These are phyloP conservation scores for Penicillium sp. DNA, from an alignment of 2,329 filamentous ascomycete species.

Conservation along the genomic window DNA sequence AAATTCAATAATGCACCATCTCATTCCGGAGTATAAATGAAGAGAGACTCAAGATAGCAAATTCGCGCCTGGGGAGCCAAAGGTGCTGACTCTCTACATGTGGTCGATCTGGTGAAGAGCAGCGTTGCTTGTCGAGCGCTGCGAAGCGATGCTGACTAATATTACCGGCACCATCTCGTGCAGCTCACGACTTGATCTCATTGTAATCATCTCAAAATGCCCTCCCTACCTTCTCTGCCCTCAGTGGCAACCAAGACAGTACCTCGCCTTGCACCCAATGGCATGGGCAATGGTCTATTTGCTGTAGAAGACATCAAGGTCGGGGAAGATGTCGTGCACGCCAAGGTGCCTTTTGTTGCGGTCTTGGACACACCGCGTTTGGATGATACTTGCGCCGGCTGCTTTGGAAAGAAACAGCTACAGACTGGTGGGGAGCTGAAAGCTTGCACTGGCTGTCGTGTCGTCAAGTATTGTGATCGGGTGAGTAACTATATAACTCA, in stretches of 20 bases:
- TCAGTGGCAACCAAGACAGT: conserved; percentile 26
- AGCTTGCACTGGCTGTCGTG: conserved; percentile 57
- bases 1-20: too few relatives aligned
- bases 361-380: conserved; percentile 55
- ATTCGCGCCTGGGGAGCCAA: too few relatives aligned
- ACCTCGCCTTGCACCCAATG: conserved; percentile 24
- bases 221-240: conserved; percentile 14
- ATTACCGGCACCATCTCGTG: too few relatives aligned
- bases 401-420: conserved; percentile 46
- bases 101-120: too few relatives aligned
- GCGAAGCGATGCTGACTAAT: conserved; percentile 4
- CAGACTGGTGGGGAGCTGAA: conserved; percentile 41
- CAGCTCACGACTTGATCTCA: too few relatives aligned
- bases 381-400: conserved; percentile 56
- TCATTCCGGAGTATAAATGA: too few relatives aligned
- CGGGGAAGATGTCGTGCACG: conserved; percentile 50
- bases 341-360: conserved; percentile 53
- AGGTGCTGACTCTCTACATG: too few relatives aligned
- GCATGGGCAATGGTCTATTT: conserved; percentile 55
- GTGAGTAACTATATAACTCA: conserved; percentile 36
- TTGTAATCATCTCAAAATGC: conserved; percentile 24
- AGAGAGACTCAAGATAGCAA: too few relatives aligned
- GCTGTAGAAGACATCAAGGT: conserved; percentile 48
- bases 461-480: conserved; percentile 60
- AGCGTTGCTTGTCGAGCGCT: too few relatives aligned